A percentile compares a stretch with the other conserved stretches of the same genome.
These are phyloP conservation scores for Candida broadrunensis DNA, from an alignment of 805 yeast genomes.

Conservation along the genomic window DNA sequence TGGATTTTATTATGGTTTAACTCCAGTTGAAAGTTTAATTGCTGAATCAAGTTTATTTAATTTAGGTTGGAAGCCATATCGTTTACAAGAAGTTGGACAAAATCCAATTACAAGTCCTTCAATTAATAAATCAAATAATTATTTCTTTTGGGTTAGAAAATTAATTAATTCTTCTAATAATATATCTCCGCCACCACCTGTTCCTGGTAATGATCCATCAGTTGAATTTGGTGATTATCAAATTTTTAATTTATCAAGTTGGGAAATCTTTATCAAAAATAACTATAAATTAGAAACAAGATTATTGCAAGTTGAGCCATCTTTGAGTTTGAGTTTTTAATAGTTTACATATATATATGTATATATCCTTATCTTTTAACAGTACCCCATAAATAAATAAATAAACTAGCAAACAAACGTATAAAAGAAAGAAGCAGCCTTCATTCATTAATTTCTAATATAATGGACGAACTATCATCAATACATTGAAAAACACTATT, in stretches of 20 bases:
- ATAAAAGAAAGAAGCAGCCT: too few species aligned
- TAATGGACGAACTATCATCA: too few species aligned
- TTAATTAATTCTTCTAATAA: conserved; percentile 8
- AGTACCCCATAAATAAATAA: too few species aligned
- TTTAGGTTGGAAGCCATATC: conserved; percentile 44
- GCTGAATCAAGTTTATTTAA: conserved; percentile 38
- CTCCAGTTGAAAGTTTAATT: conserved; percentile 41
- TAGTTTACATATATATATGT: too few species aligned
- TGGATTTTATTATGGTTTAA: conserved; percentile 40
- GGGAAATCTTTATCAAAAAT: conserved; percentile 39
- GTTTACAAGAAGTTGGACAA: conserved; percentile 9
- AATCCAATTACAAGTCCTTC: conserved; percentile 3
- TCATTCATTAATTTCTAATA: too few species aligned
- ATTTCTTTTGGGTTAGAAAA: conserved; percentile 26
- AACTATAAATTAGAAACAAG: conserved; percentile 35
- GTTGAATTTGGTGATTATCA: conserved; percentile 37
- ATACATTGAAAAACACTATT: neutral
- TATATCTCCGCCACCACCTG: too few species aligned
- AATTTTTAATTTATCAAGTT: conserved; percentile 37
- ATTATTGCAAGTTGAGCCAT: conserved; percentile 28
- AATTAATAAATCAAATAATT: conserved; percentile 5
- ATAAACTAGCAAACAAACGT: too few species aligned
- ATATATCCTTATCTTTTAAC: too few species aligned
- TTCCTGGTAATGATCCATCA: neutral
- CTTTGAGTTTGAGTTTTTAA: conserved; percentile 11